Conservation (phyloP, 129 eudicot genomes). For the Tagetes erecta region DNA sequence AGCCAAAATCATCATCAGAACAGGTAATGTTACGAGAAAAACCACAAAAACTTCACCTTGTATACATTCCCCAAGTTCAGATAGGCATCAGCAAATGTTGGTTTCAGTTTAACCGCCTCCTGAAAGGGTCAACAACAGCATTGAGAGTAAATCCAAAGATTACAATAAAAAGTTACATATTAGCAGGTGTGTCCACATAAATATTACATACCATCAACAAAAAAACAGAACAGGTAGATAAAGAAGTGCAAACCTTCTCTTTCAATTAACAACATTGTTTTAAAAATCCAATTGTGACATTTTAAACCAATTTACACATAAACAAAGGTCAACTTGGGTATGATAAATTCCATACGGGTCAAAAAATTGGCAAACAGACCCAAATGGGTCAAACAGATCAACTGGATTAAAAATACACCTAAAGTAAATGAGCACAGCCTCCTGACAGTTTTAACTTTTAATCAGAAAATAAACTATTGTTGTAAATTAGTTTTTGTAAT, state of each 20-base stretch:
- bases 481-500: neutral
- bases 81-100: slow-evolving; percentile 82
- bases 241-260: slow-evolving; percentile 5
- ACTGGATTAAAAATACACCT: neutral
- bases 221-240: neutral
- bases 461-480: neutral
- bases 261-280: neutral
- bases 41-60: slow-evolving; percentile 54
- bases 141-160: slow-evolving; percentile 8
- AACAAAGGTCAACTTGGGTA: neutral
- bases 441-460: neutral
- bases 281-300: neutral
- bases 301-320: neutral
- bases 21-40: slow-evolving; percentile 19
- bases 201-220: slow-evolving; percentile 2
- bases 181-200: neutral
- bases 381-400: neutral
- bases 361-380: neutral
- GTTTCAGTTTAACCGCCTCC: slow-evolving; percentile 96
- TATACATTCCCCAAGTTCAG: slow-evolving; percentile 86
- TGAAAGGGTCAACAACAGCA: slow-evolving; percentile 28
- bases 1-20: neutral
- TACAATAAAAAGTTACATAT: neutral
- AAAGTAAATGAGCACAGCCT: neutral
- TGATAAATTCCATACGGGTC: neutral